Conservation (phyloP, 2,329 filamentous ascomycete species). For the Plectosphaerella plurivora region DNA sequence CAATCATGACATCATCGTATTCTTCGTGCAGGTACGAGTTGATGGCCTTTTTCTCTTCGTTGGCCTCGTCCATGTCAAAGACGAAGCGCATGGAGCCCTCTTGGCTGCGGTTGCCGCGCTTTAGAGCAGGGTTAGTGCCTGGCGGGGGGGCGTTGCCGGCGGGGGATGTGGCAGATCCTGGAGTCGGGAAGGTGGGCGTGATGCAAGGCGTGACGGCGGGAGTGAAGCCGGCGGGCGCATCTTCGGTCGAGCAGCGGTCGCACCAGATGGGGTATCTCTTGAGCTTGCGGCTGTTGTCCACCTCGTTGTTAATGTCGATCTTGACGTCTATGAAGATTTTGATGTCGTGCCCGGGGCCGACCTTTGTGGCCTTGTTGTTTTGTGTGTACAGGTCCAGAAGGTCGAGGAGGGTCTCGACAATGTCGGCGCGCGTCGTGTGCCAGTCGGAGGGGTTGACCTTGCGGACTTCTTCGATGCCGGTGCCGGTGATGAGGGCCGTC, state of each 20-base stretch:
- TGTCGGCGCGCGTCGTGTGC: constrained; percentile 40
- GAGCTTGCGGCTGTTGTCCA: constrained; percentile 55
- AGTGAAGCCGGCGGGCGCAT: constrained; percentile 24
- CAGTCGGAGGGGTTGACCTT: constrained; percentile 44
- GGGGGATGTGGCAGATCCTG: constrained; percentile 32
- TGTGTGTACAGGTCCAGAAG: constrained; percentile 90
- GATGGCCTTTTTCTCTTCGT: constrained; percentile 64
- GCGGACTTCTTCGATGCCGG: constrained; percentile 45
- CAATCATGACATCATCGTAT: constrained; percentile 72
- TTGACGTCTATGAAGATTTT: constrained; percentile 81
- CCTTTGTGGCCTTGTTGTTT: constrained; percentile 67
- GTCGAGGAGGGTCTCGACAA: constrained; percentile 80
- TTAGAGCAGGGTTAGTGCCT: constrained; percentile 23
- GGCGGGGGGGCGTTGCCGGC: constrained; percentile 32
- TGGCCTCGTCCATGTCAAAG: constrained; percentile 73
- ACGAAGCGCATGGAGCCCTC: constrained; percentile 86
- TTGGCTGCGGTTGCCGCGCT: constrained; percentile 41
- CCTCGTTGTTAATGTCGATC: constrained; percentile 80
- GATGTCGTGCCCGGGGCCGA: constrained; percentile 68
- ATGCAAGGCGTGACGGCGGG: constrained; percentile 3
- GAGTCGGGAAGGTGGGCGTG: constrained; percentile 16
- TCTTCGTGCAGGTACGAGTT: constrained; percentile 67
- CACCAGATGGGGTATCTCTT: constrained; percentile 53
- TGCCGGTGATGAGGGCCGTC: constrained; percentile 62
- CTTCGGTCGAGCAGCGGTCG: constrained; percentile 41